Evolutionary conservation across 169 alveolate species (phyloP), one percentile per base, ranked within the genome.

Genomic region (Fabrea salina): DNA sequence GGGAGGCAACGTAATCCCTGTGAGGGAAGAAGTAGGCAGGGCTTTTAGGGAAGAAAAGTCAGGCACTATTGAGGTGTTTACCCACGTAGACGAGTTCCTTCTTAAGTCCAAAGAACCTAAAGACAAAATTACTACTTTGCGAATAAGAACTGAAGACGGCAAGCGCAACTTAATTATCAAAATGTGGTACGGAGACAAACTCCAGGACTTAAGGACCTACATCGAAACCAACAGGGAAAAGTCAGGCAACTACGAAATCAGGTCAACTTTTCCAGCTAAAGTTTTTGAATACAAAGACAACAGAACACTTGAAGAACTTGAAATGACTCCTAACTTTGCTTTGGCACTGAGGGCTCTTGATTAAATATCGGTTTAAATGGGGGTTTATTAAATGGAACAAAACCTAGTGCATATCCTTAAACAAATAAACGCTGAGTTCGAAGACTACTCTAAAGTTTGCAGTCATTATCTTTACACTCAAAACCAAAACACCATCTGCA

Each of bases 21-120:
- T 91, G 3, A 79, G 90, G 74, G 93, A 87, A 71, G 95, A 91
- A 54, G 78, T 91, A 57, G 93, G 87, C 79, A 88, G 86, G 72
- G 72, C 82, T 40, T 84, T 91, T 50, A 71, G 37, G 19, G 16
- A 79, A 70, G 85, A 86, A 8, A 91, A 87, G 57, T 5, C 58
- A 30, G 83, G 82, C 27, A 35, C 76, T 39, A 83, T 85, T 56
- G 68, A 76, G 39, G 79, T 76, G 32, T 84, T 85, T 35, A 84
- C 82, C 30, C 72, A 82, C 44, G 59, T 82, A 7, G 84, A 86
- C 54, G 86, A 82, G 43, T 85, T 85, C 8, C 66, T 86, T 4
- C 53, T 11, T 44, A 44, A 44, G 53, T 11, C 8, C 16, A 43
- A 70, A 47, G 33, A 22, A 5, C 71, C 35, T 58, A 35, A 32